Evolutionary conservation across 768 basidiomycete species (phyloP).

Genomic region (Leucosporidium scottii): DNA sequence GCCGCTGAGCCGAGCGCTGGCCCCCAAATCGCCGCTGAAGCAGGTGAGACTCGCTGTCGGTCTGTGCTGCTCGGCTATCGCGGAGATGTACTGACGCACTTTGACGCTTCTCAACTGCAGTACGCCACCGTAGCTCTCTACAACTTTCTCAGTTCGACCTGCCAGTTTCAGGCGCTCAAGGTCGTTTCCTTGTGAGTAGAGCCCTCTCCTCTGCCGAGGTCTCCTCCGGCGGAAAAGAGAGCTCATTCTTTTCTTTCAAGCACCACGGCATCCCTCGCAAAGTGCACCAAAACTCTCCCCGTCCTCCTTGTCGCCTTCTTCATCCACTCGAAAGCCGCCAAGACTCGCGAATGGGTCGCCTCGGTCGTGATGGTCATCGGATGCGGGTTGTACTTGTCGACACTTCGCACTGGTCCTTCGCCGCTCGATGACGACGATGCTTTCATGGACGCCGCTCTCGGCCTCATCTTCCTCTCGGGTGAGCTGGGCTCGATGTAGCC

Average conservation of each 20-base stretch:
- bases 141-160: conserved; percentile 26
- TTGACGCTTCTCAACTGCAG: too few species aligned
- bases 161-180: conserved; percentile 29
- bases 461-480: conserved; percentile 17
- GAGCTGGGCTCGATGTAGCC: too few species aligned
- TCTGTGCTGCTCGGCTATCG: too few species aligned
- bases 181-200: conserved; percentile 12
- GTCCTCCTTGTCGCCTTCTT: conserved; percentile 34
- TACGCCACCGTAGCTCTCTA: conserved; percentile 16
- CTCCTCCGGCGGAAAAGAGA: not conserved
- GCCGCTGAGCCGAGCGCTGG: not conserved
- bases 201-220: not conserved
- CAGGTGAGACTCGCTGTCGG: not conserved
- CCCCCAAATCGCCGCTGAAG: not conserved
- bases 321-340: conserved; percentile 30
- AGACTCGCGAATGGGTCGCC: conserved; percentile 29
- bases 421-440: conserved; percentile 1
- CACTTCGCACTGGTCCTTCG: conserved; percentile 6
- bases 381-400: conserved; percentile 31
- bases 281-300: conserved; percentile 36
- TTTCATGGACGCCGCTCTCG: conserved; percentile 11
- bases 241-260: not conserved
- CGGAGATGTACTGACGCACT: too few species aligned
- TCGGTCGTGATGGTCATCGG: conserved; percentile 32
- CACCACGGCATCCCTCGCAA: conserved; percentile 27